Conservation (phyloP, 768 basidiomycete species). For the Clitopilus passeckerianus region DNA sequence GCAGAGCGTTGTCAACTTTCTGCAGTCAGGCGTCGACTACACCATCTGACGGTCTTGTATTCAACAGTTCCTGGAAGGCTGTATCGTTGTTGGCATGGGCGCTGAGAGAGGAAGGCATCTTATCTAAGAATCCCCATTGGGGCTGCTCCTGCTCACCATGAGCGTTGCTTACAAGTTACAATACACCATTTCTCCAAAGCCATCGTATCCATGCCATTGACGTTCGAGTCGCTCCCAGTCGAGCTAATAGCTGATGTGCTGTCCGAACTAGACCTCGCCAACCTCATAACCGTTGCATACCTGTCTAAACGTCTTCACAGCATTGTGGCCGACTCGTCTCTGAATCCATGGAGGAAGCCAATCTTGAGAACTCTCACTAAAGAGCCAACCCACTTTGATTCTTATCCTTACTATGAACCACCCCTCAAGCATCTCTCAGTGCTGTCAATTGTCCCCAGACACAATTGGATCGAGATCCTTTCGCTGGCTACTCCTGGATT, state of each 20-base stretch:
- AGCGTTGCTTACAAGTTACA: neutral
- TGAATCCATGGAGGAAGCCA: constrained; percentile 76
- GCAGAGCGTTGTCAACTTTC: no score
- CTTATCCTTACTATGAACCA: constrained; percentile 38
- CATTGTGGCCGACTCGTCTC: constrained; percentile 55
- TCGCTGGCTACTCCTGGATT: constrained; percentile 56
- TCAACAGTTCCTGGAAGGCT: no score
- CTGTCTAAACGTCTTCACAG: constrained; percentile 54
- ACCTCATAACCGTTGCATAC: constrained; percentile 53
- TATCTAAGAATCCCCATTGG: neutral
- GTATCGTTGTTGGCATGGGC: no score
- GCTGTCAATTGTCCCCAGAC: constrained; percentile 59
- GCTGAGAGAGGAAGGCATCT: neutral
- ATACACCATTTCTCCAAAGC: neutral
- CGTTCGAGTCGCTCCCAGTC: constrained; percentile 59
- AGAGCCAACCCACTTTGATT: neutral
- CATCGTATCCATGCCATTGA: constrained; percentile 13
- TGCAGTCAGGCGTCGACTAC: no score
- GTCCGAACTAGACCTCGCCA: constrained; percentile 58
- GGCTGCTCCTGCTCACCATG: neutral
- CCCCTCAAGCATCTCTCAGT: constrained; percentile 57
- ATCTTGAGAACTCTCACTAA: constrained; percentile 54
- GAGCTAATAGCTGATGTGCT: constrained; percentile 74
- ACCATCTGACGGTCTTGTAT: no score
- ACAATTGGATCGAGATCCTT: constrained; percentile 78